These are phyloP conservation scores for Holtermanniella nyarrowii DNA, from an alignment of 768 basidiomycete genomes.

Conservation along the genomic window DNA sequence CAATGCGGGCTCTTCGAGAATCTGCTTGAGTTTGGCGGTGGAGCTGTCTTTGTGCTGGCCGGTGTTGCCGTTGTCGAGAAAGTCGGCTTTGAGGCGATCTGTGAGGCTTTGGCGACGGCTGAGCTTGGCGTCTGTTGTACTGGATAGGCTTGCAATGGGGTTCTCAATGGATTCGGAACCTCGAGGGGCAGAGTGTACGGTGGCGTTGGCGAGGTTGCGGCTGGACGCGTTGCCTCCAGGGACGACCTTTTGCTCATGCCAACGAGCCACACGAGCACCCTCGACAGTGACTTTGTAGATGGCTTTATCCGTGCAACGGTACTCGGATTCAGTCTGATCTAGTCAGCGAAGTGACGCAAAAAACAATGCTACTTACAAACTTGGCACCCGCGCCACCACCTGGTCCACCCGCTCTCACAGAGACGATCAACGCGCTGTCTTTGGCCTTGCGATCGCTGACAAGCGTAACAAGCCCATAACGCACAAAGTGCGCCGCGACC, in stretches of 20 bases:
- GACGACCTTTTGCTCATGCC: conserved; percentile 48
- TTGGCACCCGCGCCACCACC: conserved; percentile 28
- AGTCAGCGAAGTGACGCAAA: neutral
- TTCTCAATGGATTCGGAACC: conserved; percentile 5
- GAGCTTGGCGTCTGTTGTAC: conserved; percentile 7
- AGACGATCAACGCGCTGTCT: conserved; percentile 28
- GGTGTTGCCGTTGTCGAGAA: conserved; percentile 21
- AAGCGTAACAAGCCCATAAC: conserved; percentile 78
- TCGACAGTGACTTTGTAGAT: conserved; percentile 91
- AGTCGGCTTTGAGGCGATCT: conserved; percentile 14
- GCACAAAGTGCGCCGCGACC: conserved; percentile 94
- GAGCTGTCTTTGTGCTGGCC: conserved; percentile 66
- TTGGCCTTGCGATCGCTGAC: conserved; percentile 46
- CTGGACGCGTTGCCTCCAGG: conserved; percentile 6
- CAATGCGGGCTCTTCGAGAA: conserved; percentile 82
- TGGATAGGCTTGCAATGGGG: neutral
- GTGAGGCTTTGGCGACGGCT: neutral
- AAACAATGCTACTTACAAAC: conserved; percentile 23
- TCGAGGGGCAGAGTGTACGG: conserved; percentile 6
- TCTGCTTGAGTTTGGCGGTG: conserved; percentile 77
- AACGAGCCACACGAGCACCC: conserved; percentile 72
- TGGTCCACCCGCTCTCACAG: conserved; percentile 29
- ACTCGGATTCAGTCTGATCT: conserved; percentile 78
- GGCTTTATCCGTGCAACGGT: conserved; percentile 89
- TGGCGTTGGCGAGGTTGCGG: conserved; percentile 40